Evolutionary conservation across 163 green algal species (phyloP).

Genomic region (Picocystis sp.): DNA sequence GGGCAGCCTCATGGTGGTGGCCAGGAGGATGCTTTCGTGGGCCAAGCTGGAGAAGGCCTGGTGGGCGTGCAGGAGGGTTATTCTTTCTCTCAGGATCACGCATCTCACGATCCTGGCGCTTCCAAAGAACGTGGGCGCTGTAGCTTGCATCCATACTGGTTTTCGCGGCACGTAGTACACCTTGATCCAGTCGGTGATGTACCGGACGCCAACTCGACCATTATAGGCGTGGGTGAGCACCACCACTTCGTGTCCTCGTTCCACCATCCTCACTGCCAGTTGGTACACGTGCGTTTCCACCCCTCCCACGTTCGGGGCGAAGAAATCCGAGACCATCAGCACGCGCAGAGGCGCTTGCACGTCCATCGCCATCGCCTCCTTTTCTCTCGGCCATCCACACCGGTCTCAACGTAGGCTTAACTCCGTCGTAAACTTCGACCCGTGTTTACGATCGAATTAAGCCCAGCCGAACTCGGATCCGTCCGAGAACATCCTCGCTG

Average conservation of each 20-base stretch:
- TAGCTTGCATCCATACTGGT: conserved; percentile 54
- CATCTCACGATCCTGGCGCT: conserved; percentile 27
- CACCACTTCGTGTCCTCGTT: conserved; percentile 72
- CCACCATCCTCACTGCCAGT: conserved; percentile 68
- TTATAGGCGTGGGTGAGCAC: conserved; percentile 77
- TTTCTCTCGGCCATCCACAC: too few species aligned
- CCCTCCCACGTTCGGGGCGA: conserved; percentile 80
- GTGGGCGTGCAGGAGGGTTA: conserved; percentile 68
- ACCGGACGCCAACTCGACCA: conserved; percentile 53
- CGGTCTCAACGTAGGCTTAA: too few species aligned
- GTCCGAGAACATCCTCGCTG: too few species aligned
- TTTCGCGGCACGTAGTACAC: conserved; percentile 81
- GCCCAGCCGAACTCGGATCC: too few species aligned
- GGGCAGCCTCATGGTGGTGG: conserved; percentile 49
- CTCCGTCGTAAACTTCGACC: too few species aligned
- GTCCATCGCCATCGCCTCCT: background rate
- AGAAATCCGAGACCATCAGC: conserved; percentile 87
- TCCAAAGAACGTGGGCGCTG: conserved; percentile 65
- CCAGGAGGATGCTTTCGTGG: conserved; percentile 68
- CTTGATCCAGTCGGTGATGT: conserved; percentile 84
- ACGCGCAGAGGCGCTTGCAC: conserved; percentile 19
- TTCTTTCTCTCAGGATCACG: conserved; percentile 58
- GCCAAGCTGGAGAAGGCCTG: conserved; percentile 67
- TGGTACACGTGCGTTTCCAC: conserved; percentile 95
- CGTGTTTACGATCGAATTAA: too few species aligned